Evolutionary conservation across 2,329 filamentous ascomycete genomes (phyloP).

Genomic region (Zymoseptoria ardabiliae): DNA sequence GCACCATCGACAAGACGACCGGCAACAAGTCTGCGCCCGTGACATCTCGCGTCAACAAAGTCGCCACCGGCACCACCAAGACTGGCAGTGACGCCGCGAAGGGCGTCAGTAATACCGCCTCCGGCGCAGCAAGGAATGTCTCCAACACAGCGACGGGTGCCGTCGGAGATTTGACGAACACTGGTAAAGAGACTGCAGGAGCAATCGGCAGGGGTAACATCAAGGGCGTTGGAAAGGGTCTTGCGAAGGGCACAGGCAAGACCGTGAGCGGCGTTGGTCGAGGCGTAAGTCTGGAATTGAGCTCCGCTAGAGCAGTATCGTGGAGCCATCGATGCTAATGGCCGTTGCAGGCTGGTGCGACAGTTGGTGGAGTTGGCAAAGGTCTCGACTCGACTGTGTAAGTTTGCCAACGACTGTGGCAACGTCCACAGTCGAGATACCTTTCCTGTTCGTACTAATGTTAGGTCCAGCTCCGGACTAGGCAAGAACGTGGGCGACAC

Average conservation of each 20-base stretch:
- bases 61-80: conserved; percentile 30
- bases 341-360: conserved; percentile 2
- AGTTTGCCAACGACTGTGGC: neutral
- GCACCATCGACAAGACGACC: conserved; percentile 29
- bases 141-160: conserved; percentile 26
- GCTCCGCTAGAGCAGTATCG: neutral
- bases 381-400: conserved; percentile 20
- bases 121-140: conserved; percentile 26
- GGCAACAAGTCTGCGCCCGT: conserved; percentile 23
- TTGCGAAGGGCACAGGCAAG: conserved; percentile 15
- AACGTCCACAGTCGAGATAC: neutral
- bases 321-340: neutral
- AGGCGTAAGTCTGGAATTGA: conserved; percentile 5
- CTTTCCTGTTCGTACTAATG: neutral
- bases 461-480: conserved; percentile 3
- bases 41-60: conserved; percentile 29
- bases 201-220: conserved; percentile 24
- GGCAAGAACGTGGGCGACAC: conserved; percentile 7
- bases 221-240: conserved; percentile 22
- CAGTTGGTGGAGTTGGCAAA: conserved; percentile 14
- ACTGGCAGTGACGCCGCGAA: conserved; percentile 30
- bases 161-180: conserved; percentile 22
- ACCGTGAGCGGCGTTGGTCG: conserved; percentile 27
- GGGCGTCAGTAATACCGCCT: conserved; percentile 31
- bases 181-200: conserved; percentile 22